Base-by-base conservation (phyloP, 768 basidiomycete genomes). In the Cystobasidium tubakii region DNA sequence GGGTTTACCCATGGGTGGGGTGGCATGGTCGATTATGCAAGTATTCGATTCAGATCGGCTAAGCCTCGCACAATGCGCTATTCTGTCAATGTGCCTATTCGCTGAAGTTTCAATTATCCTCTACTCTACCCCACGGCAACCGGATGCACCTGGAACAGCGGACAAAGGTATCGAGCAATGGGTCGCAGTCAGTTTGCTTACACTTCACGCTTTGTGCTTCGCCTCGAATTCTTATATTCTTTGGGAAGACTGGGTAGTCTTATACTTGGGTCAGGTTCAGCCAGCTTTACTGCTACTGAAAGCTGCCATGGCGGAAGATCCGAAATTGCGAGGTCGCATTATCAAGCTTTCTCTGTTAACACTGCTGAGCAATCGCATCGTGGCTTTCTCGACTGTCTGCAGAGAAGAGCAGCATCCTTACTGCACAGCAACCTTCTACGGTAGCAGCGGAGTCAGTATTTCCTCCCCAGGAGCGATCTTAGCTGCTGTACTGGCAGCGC, bases 141-240 rank as follows among this genome's bases (percentile, higher is more conserved):
- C 66, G 64, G 2, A 21, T 33, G 1, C 3, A 57, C 2, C 10
- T 39, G 62, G 6, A 31, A 27, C 0, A 9, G 2, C 31, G n/a
- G 46, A 17, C 15, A 50, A 17, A 9, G 21, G 15, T 29, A 29
- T 44, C 43, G 70, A 57, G n/a, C 43, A 43, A 31, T 25, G 23
- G 55, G 23, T 74, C 42, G 64, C 36, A 13, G 46, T 77, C n/a
- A 23, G 77, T 50, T 13, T 89, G 44, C 82, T 87, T 39, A 84
- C 89, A 69, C 71, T 81, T 1, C 93, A 98, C 78, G 81, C 88
- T 0, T 67, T 89, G 1, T 83, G 88, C 7, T 95, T 95, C 81
- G 86, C 89, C 19, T 95, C 93, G 29, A 98, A 98, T 83, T 96
- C 93, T 0, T 95, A 91, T 83, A 91, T 90, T n/a, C 86, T 98